Percentiles rank a stretch among this genome's conserved stretches.
Conservation (phyloP, 78 protist genomes). For the Monocercomonoides exilis region DNA sequence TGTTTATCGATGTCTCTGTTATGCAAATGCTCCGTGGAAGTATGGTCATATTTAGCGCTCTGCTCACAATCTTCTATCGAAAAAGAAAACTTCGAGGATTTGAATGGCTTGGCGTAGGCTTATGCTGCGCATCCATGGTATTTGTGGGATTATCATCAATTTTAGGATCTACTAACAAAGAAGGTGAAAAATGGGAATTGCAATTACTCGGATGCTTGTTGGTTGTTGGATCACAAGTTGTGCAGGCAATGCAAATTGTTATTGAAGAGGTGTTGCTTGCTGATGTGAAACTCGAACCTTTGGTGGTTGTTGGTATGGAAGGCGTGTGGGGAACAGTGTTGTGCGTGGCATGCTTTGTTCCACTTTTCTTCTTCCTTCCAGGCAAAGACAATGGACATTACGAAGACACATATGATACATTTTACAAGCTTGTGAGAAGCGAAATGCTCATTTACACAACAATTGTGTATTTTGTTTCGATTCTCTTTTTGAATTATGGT, state of each 20-base stretch:
- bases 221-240: constrained; percentile 23
- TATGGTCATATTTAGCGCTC: constrained; percentile 36
- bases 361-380: constrained; percentile 12
- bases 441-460: neutral
- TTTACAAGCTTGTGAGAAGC: constrained; percentile 10
- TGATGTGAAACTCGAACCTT: neutral
- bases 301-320: constrained; percentile 35
- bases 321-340: constrained; percentile 39
- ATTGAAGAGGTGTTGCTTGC: constrained; percentile 18
- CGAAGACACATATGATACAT: constrained; percentile 26
- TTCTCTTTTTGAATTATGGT: constrained; percentile 16
- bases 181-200: neutral
- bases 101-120: constrained; percentile 28
- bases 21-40: constrained; percentile 40
- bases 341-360: neutral
- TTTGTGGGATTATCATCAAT: constrained; percentile 17
- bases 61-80: constrained; percentile 13
- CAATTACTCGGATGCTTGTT: neutral
- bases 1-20: constrained; percentile 20
- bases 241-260: constrained; percentile 39
- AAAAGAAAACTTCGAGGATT: neutral
- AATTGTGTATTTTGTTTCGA: neutral
- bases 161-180: neutral
- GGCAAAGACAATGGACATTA: neutral
- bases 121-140: neutral